A percentile compares a stretch with the other conserved stretches of the same genome.
phyloP scores from a whole-genome alignment of 148 eudicot genomes.

The Rhododendron kiyosumense region DNA sequence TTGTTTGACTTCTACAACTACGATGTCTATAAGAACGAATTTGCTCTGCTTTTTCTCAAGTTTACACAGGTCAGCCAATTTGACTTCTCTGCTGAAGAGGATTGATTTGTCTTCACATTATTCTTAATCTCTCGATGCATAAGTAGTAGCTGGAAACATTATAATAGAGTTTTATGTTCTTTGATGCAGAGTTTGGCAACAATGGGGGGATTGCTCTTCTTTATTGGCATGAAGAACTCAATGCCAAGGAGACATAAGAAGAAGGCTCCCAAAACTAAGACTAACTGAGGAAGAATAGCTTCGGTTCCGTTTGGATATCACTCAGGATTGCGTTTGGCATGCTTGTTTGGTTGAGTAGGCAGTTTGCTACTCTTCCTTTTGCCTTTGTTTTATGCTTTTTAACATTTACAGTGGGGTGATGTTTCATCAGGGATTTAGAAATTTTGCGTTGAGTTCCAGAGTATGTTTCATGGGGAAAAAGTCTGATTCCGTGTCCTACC shows the following conservation, averaged over 20 bases:
- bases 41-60: slow-evolving; percentile 55
- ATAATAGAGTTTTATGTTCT: neutral
- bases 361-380: neutral
- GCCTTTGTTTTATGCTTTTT: neutral
- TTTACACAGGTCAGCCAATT: slow-evolving; percentile 63
- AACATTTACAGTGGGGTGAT: neutral
- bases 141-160: neutral
- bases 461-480: neutral
- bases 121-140: neutral
- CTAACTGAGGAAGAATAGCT: neutral
- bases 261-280: slow-evolving; percentile 20
- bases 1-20: slow-evolving; percentile 91
- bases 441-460: slow-evolving; percentile 3
- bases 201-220: slow-evolving; percentile 73
- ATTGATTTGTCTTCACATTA: neutral
- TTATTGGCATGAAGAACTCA: slow-evolving; percentile 89
- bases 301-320: neutral
- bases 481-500: neutral
- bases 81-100: slow-evolving; percentile 1
- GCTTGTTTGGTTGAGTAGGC: neutral
- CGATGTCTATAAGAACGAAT: slow-evolving; percentile 59
- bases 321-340: neutral
- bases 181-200: slow-evolving; percentile 62
- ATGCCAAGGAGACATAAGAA: slow-evolving; percentile 65
- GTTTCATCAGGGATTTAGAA: neutral